Conservation (phyloP, 2,329 filamentous ascomycete genomes). For the Alternaria ethzedia region DNA sequence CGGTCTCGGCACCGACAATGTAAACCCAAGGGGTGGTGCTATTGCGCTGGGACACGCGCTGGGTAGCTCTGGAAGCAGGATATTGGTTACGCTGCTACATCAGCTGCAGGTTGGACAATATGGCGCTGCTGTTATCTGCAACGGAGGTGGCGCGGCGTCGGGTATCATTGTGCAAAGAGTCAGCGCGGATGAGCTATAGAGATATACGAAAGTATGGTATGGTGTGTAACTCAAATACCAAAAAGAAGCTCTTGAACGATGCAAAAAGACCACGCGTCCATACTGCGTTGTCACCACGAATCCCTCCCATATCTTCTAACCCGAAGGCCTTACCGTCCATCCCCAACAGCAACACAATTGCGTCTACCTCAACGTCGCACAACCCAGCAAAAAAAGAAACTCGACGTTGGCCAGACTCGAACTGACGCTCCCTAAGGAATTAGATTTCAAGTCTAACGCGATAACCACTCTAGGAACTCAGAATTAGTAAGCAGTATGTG, state of each 20-base stretch:
- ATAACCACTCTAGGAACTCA: constrained; percentile 40
- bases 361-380: neutral
- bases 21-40: constrained; percentile 88
- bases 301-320: no score
- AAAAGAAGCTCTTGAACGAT: neutral
- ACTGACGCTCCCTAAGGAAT: constrained; percentile 47
- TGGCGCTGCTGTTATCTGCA: constrained; percentile 94
- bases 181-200: constrained; percentile 30
- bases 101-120: constrained; percentile 93
- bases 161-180: constrained; percentile 90
- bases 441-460: constrained; percentile 50
- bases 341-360: neutral
- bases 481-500: neutral
- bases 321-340: neutral
- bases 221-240: neutral
- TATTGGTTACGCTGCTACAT: constrained; percentile 87
- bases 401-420: constrained; percentile 45
- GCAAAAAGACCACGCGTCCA: no score
- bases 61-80: constrained; percentile 90
- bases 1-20: constrained; percentile 76
- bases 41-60: constrained; percentile 92
- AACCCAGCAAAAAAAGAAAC: constrained; percentile 11
- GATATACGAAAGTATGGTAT: neutral
- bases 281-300: no score
- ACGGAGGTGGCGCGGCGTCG: constrained; percentile 90